These are phyloP conservation scores for Penicillium samsonianum DNA, from an alignment of 495 filamentous ascomycete genomes.

Conservation along the genomic window DNA sequence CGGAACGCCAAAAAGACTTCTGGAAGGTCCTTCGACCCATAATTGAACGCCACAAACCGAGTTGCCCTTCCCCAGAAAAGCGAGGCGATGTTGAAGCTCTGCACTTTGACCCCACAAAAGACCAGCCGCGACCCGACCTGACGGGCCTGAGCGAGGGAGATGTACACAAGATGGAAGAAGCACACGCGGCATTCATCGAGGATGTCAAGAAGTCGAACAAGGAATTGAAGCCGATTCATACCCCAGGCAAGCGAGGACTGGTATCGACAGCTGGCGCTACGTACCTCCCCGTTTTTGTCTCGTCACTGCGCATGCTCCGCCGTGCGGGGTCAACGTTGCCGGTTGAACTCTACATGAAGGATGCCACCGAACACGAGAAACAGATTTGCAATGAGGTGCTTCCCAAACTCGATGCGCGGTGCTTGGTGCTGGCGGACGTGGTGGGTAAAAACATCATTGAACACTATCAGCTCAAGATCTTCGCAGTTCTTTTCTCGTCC, in stretches of 20 bases:
- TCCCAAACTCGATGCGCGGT: constrained; percentile 52
- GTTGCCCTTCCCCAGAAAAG: constrained; percentile 29
- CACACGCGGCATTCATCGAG: constrained; percentile 47
- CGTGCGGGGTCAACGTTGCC: constrained; percentile 56
- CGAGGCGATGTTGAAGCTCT: constrained; percentile 21
- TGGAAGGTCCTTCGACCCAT: constrained; percentile 39
- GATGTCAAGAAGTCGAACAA: constrained; percentile 32
- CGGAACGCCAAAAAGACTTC: constrained; percentile 36
- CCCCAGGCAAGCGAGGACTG: constrained; percentile 51
- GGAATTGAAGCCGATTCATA: constrained; percentile 43
- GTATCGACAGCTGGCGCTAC: constrained; percentile 52
- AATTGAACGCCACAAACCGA: constrained; percentile 33
- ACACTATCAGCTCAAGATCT: constrained; percentile 61
- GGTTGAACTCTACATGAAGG: constrained; percentile 59
- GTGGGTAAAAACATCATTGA: constrained; percentile 41
- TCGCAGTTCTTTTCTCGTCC: constrained; percentile 60
- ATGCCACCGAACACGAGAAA: constrained; percentile 49
- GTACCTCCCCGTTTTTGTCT: constrained; percentile 51
- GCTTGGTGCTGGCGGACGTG: constrained; percentile 50
- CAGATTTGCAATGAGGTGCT: constrained; percentile 54
- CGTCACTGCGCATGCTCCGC: constrained; percentile 59
- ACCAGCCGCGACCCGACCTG: constrained; percentile 37
- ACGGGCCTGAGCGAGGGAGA: constrained; percentile 36
- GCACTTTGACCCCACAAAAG: constrained; percentile 38
- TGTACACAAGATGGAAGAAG: constrained; percentile 37